Conservation (phyloP, 2,329 filamentous ascomycete genomes). For the Cercospora sp. region DNA sequence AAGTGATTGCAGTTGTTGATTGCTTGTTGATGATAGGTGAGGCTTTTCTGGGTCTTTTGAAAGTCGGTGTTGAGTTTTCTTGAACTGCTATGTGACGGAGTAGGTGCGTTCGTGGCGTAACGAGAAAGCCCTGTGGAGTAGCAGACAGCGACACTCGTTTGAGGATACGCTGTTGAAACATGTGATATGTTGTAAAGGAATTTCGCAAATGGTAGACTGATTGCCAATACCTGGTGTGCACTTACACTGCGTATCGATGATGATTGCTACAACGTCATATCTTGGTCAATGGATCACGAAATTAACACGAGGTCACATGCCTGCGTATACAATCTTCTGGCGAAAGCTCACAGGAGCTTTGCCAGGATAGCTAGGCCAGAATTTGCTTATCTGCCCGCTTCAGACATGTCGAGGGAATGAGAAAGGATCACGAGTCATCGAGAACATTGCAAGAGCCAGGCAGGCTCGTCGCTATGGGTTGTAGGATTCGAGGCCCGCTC, state of each 20-base stretch:
- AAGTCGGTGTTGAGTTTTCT: background rate
- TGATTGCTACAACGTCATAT: conserved; percentile 8
- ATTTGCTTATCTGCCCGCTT: background rate
- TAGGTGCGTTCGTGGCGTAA: background rate
- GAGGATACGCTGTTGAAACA: background rate
- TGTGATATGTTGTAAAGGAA: background rate
- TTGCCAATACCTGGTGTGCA: background rate
- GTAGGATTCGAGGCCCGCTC: background rate
- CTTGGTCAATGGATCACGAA: background rate
- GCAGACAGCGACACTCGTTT: background rate
- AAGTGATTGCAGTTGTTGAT: background rate
- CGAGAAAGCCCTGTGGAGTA: too few species aligned
- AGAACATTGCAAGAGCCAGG: background rate
- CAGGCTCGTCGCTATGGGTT: background rate
- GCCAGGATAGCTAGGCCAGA: background rate
- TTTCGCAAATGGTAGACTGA: background rate
- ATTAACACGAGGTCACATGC: background rate
- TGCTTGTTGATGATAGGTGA: background rate
- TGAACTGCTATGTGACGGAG: background rate
- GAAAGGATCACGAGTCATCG: background rate
- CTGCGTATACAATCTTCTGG: background rate
- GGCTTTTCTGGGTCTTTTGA: background rate
- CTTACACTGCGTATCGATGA: conserved; percentile 8
- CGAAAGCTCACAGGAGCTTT: background rate
- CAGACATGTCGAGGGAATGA: background rate